A percentile compares a stretch with the other conserved stretches of the same genome.
These are phyloP conservation scores for Coemansia sp. DNA, from an alignment of 192 early-diverging fungal genomes.

Conservation along the genomic window DNA sequence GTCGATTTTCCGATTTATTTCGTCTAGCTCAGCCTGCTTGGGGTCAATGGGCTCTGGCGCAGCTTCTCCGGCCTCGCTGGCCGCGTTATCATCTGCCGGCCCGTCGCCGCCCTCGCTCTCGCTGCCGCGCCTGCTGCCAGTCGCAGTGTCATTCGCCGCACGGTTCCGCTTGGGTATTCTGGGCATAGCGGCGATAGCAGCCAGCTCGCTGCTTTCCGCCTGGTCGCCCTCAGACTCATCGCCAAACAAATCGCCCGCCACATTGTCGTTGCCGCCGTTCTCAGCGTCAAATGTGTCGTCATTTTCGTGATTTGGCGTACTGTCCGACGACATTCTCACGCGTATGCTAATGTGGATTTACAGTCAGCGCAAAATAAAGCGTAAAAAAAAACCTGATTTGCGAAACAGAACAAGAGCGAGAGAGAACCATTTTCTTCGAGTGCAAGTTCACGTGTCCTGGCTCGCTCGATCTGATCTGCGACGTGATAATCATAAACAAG, in stretches of 20 bases:
- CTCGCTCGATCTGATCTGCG: too few relatives aligned
- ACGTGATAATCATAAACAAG: too few relatives aligned
- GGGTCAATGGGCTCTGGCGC: constrained; percentile 25
- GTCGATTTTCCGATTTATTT: constrained; percentile 47
- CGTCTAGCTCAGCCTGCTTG: constrained; percentile 51
- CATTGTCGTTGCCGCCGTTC: not conserved
- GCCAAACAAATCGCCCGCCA: constrained; percentile 14
- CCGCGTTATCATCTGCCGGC: not conserved
- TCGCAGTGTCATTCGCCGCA: not conserved
- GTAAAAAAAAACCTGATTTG: not conserved
- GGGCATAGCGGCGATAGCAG: constrained; percentile 30
- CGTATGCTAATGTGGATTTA: not conserved
- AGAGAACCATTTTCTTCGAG: too few relatives aligned
- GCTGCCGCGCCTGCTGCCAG: not conserved
- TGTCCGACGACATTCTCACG: constrained; percentile 9
- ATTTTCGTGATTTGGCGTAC: not conserved
- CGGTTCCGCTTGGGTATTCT: constrained; percentile 42
- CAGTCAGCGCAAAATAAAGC: not conserved
- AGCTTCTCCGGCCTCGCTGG: constrained; percentile 2
- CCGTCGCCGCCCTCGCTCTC: constrained; percentile 1
- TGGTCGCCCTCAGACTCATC: not conserved
- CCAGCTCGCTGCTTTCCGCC: not conserved
- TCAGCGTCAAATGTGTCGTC: constrained; percentile 2
- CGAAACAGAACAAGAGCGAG: too few relatives aligned
- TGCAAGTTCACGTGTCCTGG: too few relatives aligned